Evolutionary conservation across 257 asterid species (phyloP).

Genomic region (Misopates orontium): DNA sequence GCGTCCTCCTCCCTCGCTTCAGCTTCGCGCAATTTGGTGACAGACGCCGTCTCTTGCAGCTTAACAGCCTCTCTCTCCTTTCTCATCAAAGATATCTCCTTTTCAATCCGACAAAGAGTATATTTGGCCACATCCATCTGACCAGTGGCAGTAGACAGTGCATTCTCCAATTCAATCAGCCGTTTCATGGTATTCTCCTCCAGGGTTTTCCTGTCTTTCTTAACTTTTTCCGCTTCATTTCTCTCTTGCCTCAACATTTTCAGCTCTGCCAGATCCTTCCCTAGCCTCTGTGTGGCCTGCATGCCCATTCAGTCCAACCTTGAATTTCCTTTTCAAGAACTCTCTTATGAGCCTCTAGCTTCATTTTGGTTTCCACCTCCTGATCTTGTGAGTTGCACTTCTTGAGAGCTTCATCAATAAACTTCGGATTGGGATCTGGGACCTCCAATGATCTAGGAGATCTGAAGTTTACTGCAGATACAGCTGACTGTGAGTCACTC

Average conservation of each 20-base stretch:
- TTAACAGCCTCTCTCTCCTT: conserved; percentile 49
- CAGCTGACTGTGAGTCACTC: too few species aligned
- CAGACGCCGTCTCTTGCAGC: conserved; percentile 30
- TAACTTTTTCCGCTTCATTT: conserved; percentile 50
- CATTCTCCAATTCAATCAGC: conserved; percentile 65
- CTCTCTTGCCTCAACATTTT: conserved; percentile 66
- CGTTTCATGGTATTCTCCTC: conserved; percentile 48
- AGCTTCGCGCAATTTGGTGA: conserved; percentile 44
- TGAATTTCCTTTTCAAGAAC: conserved; percentile 48
- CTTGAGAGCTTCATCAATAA: conserved; percentile 23
- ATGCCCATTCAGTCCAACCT: conserved; percentile 72
- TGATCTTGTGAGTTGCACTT: conserved; percentile 49
- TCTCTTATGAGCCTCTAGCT: conserved; percentile 40
- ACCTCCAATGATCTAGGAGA: too few species aligned
- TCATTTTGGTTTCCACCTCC: conserved; percentile 46
- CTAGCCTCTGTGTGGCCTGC: conserved; percentile 67
- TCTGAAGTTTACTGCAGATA: too few species aligned
- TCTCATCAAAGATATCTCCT: conserved; percentile 42
- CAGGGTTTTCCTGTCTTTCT: too few species aligned
- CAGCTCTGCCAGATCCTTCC: conserved; percentile 24
- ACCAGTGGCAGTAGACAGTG: conserved; percentile 44
- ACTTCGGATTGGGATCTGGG: conserved; percentile 28
- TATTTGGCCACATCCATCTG: conserved; percentile 48
- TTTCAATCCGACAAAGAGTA: conserved; percentile 41
- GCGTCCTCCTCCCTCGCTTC: conserved; percentile 50